phyloP scores from a whole-genome alignment of 2,329 filamentous ascomycete genomes.

The Phialocephala sp. region DNA sequence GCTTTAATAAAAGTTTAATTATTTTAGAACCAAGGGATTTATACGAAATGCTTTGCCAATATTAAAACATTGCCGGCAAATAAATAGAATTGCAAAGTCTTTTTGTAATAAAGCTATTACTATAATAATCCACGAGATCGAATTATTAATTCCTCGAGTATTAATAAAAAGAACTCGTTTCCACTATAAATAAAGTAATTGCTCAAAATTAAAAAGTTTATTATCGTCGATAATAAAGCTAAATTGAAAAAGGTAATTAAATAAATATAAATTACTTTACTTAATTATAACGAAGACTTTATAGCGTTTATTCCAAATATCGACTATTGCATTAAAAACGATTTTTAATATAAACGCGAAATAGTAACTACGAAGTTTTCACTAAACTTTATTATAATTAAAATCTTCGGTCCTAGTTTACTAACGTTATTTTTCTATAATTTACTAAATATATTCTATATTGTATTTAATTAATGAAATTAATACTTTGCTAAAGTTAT shows the following conservation, averaged over 20 bases:
- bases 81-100: slow-evolving; percentile 72
- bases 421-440: slow-evolving; percentile 85
- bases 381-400: slow-evolving; percentile 78
- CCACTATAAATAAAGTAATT: slow-evolving; percentile 66
- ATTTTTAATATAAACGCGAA: slow-evolving; percentile 40
- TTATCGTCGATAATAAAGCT: slow-evolving; percentile 62
- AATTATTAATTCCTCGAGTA: slow-evolving; percentile 3
- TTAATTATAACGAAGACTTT: slow-evolving; percentile 67
- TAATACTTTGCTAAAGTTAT: slow-evolving; percentile 72
- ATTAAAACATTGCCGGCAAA: slow-evolving; percentile 67
- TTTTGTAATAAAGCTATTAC: slow-evolving; percentile 67
- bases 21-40: slow-evolving; percentile 73
- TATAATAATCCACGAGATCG: slow-evolving; percentile 49
- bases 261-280: slow-evolving; percentile 77
- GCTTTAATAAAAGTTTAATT: slow-evolving; percentile 73
- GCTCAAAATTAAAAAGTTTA: slow-evolving; percentile 60
- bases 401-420: slow-evolving; percentile 74
- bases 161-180: slow-evolving; percentile 51
- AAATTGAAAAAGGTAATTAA: slow-evolving; percentile 71
- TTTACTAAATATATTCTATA: slow-evolving; percentile 80
- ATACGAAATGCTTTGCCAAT: slow-evolving; percentile 81
- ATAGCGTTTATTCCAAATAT: slow-evolving; percentile 48
- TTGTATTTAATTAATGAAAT: slow-evolving; percentile 66
- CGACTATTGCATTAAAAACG: slow-evolving; percentile 35
- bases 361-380: slow-evolving; percentile 69